Base-by-base conservation (phyloP, 441 rosid genomes). In the Dalechampia spathulata region DNA sequence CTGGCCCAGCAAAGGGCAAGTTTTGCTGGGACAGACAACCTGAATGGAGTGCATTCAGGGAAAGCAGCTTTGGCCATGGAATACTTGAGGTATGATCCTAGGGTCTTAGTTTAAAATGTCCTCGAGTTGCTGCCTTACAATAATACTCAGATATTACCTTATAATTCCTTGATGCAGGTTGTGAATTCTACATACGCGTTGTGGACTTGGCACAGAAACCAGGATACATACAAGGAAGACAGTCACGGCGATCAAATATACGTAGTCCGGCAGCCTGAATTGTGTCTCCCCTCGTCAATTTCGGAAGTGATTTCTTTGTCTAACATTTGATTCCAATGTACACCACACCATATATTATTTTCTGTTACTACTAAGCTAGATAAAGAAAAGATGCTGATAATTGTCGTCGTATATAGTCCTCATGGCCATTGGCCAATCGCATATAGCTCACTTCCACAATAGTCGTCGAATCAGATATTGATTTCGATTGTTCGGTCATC, bases 41-140 rank as follows among this genome's bases (percentile, higher is more conserved):
- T 4, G 95, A 86, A 2, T 91, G 83, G 68, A 87, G 95, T 49
- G 98, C 95, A 7, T 75, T 80, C 67, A 78, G 98, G 66, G 96
- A 87, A 65, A 87, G 90, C 71, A 91, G 96, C 77, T 87, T 87
- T 7, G 98, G 98, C 49, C 81, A 82, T 58, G 98, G 98, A 60
- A 74, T 85, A 55, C 69, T 87, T 45, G 96, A 91, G 85, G 97
- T 87, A 55, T 11, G 12, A 16, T n/a, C 6, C 0, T n/a, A 44
- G 5, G 15, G 12, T 20, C 6, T 5, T 9, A n/a, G n/a, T n/a
- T n/a, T n/a, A n/a, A n/a, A n/a, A n/a, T n/a, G n/a, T n/a, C n/a
- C n/a, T n/a, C n/a, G n/a, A n/a, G n/a, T n/a, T n/a, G n/a, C n/a
- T n/a, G n/a, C n/a, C n/a, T n/a, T n/a, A n/a, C n/a, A 30, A 30